Evolutionary conservation across 352 stramenopile species (phyloP).

Genomic region (Globisporangium nunn): DNA sequence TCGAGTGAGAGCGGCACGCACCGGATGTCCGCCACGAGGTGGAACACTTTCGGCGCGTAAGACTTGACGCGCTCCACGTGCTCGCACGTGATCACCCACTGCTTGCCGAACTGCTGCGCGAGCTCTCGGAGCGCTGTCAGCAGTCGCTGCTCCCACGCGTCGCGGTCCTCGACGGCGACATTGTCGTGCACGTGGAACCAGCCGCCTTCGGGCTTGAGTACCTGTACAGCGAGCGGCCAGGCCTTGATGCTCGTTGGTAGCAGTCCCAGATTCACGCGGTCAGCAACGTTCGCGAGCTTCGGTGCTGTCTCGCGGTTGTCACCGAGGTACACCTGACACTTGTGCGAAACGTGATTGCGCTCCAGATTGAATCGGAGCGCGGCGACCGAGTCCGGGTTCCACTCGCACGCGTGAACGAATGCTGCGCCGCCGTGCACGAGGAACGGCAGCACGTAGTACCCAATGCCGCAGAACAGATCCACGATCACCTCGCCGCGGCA

Average conservation of each 20-base stretch:
- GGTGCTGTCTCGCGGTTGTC: constrained; percentile 85
- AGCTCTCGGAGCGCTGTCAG: constrained; percentile 42
- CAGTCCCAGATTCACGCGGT: constrained; percentile 93
- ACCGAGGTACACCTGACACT: constrained; percentile 75
- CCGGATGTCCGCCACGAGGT: constrained; percentile 83
- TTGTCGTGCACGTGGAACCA: constrained; percentile 97
- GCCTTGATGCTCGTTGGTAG: constrained; percentile 93
- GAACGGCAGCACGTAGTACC: constrained; percentile 96
- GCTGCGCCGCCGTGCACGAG: constrained; percentile 86
- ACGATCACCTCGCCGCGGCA: constrained; percentile 88
- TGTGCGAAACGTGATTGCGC: constrained; percentile 85
- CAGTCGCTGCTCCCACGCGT: constrained; percentile 70
- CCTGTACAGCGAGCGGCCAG: constrained; percentile 89
- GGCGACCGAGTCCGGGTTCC: constrained; percentile 91
- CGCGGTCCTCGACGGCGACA: constrained; percentile 77
- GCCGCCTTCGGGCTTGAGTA: constrained; percentile 82
- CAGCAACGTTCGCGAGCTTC: constrained; percentile 70
- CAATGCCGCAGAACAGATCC: constrained; percentile 97
- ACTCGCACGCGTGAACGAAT: constrained; percentile 93
- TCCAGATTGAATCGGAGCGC: constrained; percentile 89
- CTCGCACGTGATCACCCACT: constrained; percentile 70
- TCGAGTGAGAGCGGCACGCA: constrained; percentile 17
- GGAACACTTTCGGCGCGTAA: constrained; percentile 88
- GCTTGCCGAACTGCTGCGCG: constrained; percentile 33
- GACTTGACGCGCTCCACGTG: constrained; percentile 91